Conservation (phyloP, 2,329 filamentous ascomycete genomes). For the Stagonosporopsis chrysanthemi region DNA sequence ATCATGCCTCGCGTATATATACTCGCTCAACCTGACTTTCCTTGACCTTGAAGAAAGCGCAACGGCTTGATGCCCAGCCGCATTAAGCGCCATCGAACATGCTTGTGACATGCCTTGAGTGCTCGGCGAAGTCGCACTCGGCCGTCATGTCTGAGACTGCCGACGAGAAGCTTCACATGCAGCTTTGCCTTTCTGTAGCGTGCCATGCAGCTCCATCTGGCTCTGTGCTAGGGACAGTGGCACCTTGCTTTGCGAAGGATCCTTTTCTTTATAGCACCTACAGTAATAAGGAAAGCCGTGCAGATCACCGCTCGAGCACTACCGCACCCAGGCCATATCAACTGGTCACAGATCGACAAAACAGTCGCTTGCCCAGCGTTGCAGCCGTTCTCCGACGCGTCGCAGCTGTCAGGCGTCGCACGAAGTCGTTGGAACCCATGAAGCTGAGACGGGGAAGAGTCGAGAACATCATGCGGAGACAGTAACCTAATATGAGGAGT, state of each 20-base stretch:
- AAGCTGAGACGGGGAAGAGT: not conserved
- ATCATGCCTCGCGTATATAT: not conserved
- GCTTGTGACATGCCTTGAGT: conserved; percentile 5
- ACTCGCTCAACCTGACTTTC: not conserved
- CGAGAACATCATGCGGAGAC: not conserved
- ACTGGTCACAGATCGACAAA: not conserved
- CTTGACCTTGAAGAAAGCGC: not conserved
- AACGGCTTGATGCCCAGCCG: not conserved
- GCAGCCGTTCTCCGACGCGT: conserved; percentile 10
- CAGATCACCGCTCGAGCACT: not conserved
- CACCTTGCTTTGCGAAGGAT: not conserved
- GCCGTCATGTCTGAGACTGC: conserved; percentile 6
- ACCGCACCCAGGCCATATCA: not conserved
- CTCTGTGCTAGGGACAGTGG: not conserved
- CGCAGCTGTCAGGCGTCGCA: conserved; percentile 11
- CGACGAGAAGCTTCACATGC: not conserved
- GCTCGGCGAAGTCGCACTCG: not conserved
- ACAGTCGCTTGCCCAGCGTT: not conserved
- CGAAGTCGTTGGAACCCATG: not conserved
- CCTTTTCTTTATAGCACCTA: not conserved
- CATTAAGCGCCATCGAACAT: not conserved
- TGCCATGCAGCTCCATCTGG: not conserved
- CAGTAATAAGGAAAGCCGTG: not conserved
- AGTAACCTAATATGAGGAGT: not conserved
- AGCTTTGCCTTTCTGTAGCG: not conserved